Base-by-base conservation (phyloP, 805 yeast species). In the Kazachstania taianensis region DNA sequence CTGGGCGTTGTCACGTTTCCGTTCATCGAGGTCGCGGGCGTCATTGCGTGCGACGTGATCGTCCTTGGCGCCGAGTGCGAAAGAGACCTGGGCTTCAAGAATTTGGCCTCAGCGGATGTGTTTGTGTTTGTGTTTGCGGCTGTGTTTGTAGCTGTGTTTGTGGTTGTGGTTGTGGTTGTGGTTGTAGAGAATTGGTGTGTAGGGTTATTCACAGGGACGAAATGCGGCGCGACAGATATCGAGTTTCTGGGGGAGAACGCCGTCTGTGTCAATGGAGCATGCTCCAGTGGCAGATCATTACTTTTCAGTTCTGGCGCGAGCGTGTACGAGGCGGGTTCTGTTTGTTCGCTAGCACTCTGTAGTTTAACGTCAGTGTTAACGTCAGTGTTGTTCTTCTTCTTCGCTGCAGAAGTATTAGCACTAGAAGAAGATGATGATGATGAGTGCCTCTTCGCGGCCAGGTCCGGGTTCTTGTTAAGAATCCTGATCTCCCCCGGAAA, bases 41-140 rank as follows among this genome's bases (percentile, higher is more conserved):
- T 20, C 32, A 33, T 26, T 27, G 39, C 30, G 12, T 24, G 31
- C 6, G 35, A 25, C 5, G 19, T 9, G 9, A 39, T 29, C 30
- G 52, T 42, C 23, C 35, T 43, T 7, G 46, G 18, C 15, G 44
- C 37, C 1, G 58, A 44, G 27, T 49, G 52, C 3, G 63, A 55
- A 37, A 43, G 45, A 2, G 59, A 51, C 28, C 61, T 48, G 27
- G 57, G 53, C 38, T 53, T 55, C 8, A 43, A 32, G 32, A 42
- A 49, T 32, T 35, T 32, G 7, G 31, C 10, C 14, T 30, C 30
- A n/a, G 10, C 33, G 13, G 14, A 25, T 24, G 23, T 13, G 7
- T 9, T 26, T 9, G 20, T 13, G 6, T 26, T 24, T 12, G n/a
- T 28, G n/a, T n/a, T n/a, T n/a, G 19, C 20, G 1, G 15, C 13